phyloP scores from a whole-genome alignment of 1,284 basidiomycete genomes.

The Tilletia walkeri region DNA sequence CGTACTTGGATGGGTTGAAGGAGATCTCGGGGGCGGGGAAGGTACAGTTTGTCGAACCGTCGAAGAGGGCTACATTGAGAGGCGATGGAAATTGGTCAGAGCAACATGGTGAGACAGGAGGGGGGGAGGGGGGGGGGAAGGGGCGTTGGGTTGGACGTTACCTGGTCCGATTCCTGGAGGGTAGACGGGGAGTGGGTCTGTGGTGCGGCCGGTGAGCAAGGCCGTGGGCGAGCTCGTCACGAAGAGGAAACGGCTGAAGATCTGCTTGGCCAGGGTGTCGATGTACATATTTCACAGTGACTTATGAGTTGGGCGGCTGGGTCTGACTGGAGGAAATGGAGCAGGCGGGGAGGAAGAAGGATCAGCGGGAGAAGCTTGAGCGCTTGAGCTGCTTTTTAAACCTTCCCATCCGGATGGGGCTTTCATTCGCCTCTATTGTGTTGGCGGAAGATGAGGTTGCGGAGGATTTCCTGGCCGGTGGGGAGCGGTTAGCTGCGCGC shows the following conservation, averaged over 20 bases:
- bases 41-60: conserved; percentile 2
- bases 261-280: background rate
- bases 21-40: background rate
- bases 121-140: no score
- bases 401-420: no score
- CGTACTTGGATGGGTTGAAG: background rate
- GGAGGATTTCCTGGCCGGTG: no score
- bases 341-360: no score
- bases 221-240: background rate
- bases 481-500: no score
- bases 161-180: background rate
- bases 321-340: no score
- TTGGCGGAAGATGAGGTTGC: no score
- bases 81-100: background rate
- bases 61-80: background rate
- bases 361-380: no score
- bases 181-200: background rate
- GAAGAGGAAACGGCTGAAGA: background rate
- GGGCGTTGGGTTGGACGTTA: background rate
- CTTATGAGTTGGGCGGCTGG: no score
- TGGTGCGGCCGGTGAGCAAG: background rate
- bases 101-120: background rate
- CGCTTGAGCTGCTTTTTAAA: no score
- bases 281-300: background rate
- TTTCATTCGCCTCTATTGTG: no score